Evolutionary conservation across 257 asterid species (phyloP).

Genomic region (Catharanthus roseus): DNA sequence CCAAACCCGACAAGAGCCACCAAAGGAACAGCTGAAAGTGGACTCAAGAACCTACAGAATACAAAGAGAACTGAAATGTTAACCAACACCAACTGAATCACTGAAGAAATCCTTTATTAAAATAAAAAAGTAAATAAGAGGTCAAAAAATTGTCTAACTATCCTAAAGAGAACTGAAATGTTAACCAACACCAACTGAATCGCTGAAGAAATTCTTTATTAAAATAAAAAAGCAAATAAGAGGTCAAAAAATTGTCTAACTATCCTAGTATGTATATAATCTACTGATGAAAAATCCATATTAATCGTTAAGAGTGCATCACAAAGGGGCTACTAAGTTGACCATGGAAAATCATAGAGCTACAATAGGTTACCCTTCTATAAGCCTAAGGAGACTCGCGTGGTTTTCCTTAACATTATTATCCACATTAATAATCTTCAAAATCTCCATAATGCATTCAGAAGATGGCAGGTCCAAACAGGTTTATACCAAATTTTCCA

Average conservation of each 20-base stretch:
- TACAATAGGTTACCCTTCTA: not conserved
- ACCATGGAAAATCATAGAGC: not conserved
- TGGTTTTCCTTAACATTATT: not conserved
- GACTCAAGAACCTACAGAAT: constrained; percentile 53
- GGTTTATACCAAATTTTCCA: not conserved
- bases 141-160: too few species aligned
- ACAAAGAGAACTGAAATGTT: not conserved
- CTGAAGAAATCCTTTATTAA: not conserved
- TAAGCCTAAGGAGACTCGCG: not conserved
- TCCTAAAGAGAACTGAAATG: not conserved
- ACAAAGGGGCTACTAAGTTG: not conserved
- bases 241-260: too few species aligned
- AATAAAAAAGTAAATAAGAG: too few species aligned
- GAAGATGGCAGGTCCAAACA: not conserved
- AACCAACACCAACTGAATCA: not conserved
- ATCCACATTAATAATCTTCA: too few species aligned
- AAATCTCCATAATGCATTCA: not conserved
- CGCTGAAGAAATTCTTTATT: not conserved
- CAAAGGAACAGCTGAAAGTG: constrained; percentile 77
- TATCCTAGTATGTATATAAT: too few species aligned
- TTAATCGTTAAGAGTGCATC: not conserved
- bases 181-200: not conserved
- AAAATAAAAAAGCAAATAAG: too few species aligned
- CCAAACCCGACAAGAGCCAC: constrained; percentile 71
- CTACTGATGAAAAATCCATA: not conserved